Conservation (phyloP, 2,329 filamentous ascomycete genomes). For the Setomelanomma holmii region DNA sequence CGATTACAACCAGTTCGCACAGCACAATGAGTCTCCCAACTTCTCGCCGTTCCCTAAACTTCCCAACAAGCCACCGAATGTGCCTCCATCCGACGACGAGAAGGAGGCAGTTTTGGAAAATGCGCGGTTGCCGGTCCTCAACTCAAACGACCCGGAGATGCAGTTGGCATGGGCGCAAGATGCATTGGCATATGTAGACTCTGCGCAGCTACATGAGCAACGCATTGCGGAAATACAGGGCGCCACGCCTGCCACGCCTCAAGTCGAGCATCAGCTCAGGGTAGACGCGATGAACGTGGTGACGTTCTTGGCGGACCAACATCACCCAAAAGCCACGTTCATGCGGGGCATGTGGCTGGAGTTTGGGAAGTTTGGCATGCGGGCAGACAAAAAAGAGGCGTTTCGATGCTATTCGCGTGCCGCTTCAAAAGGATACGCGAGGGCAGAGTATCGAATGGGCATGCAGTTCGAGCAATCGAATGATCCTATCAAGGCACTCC, state of each 20-base stretch:
- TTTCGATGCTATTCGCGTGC: slow-evolving; percentile 85
- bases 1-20: slow-evolving; percentile 49
- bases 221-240: slow-evolving; percentile 67
- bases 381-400: slow-evolving; percentile 92
- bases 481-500: slow-evolving; percentile 87
- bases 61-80: slow-evolving; percentile 77
- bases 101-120: slow-evolving; percentile 89
- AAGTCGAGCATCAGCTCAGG: slow-evolving; percentile 85
- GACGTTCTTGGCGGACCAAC: slow-evolving; percentile 85
- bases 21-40: slow-evolving; percentile 67
- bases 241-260: slow-evolving; percentile 77
- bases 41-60: slow-evolving; percentile 94
- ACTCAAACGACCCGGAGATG: slow-evolving; percentile 94
- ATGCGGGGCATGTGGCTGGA: slow-evolving; percentile 97
- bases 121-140: slow-evolving; percentile 81
- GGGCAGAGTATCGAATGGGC: slow-evolving; percentile 95
- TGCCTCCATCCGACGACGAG: slow-evolving; percentile 92
- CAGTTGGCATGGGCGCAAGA: slow-evolving; percentile 97
- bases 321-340: slow-evolving; percentile 92
- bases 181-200: slow-evolving; percentile 86
- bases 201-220: slow-evolving; percentile 76
- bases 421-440: slow-evolving; percentile 83
- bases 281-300: slow-evolving; percentile 92
- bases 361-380: slow-evolving; percentile 93
- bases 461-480: slow-evolving; percentile 98